phyloP scores from a whole-genome alignment of 176 grass and related monocot genomes.

The Thalia dealbata region DNA sequence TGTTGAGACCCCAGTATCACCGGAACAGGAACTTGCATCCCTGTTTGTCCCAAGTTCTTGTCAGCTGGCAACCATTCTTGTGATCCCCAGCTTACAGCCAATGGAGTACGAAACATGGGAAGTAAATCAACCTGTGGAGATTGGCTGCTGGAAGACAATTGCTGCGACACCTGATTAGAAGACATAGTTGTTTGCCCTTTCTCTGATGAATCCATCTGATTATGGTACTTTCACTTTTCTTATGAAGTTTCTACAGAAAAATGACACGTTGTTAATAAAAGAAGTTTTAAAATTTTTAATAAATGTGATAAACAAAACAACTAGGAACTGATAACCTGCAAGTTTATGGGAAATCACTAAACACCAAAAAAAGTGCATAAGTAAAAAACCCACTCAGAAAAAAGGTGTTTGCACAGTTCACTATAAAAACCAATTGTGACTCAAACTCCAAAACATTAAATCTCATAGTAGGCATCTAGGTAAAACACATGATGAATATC shows the following conservation, averaged over 20 bases:
- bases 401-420: no score
- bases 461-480: no score
- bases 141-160: not conserved
- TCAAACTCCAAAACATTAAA: no score
- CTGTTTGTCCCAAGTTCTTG: not conserved
- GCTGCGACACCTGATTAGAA: conserved; percentile 36
- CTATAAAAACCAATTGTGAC: no score
- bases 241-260: not conserved
- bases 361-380: no score
- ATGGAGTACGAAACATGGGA: not conserved
- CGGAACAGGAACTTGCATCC: conserved; percentile 5
- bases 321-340: not conserved
- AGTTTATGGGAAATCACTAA: no score
- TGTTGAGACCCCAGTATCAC: conserved; percentile 17
- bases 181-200: conserved; percentile 6
- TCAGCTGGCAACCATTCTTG: conserved; percentile 11
- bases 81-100: conserved; percentile 3
- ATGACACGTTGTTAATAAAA: not conserved
- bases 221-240: not conserved
- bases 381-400: no score
- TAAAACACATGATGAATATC: no score
- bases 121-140: conserved; percentile 17
- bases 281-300: not conserved
- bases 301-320: not conserved
- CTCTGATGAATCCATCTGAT: conserved; percentile 2